Evolutionary conservation across 805 yeast genomes (phyloP).

Genomic region (Lachancea cidri): DNA sequence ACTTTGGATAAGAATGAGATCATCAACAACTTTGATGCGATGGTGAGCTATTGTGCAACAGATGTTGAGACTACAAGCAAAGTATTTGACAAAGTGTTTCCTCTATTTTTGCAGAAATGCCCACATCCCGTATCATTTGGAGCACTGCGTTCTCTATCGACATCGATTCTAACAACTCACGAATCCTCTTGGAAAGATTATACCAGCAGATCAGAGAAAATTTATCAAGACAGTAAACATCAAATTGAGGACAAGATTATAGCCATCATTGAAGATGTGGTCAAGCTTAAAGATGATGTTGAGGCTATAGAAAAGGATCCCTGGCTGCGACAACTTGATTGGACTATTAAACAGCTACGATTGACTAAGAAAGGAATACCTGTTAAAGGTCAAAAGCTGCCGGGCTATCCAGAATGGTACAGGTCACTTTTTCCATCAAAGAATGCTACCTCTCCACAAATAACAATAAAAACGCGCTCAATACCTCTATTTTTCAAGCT

Average conservation of each 20-base stretch:
- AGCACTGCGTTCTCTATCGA: constrained; percentile 69
- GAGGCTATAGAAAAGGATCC: constrained; percentile 58
- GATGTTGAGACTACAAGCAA: constrained; percentile 76
- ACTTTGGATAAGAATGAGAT: constrained; percentile 50
- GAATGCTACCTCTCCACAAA: constrained; percentile 39
- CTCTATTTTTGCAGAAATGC: constrained; percentile 57
- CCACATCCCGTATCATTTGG: constrained; percentile 96
- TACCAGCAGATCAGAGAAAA: constrained; percentile 58
- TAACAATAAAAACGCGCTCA: constrained; percentile 68
- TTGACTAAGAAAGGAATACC: constrained; percentile 66
- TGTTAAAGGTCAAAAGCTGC: constrained; percentile 67
- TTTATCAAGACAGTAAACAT: constrained; percentile 54
- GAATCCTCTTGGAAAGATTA: constrained; percentile 63
- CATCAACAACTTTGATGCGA: constrained; percentile 48
- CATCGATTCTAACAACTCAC: constrained; percentile 74
- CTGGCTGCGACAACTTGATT: constrained; percentile 86
- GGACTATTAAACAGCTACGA: constrained; percentile 63
- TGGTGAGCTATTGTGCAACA: constrained; percentile 76
- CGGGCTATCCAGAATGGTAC: constrained; percentile 96
- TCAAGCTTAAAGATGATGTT: constrained; percentile 39
- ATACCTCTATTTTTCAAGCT: constrained; percentile 73
- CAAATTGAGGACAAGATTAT: constrained; percentile 55
- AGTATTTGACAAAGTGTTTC: constrained; percentile 65
- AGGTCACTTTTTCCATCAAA: constrained; percentile 45
- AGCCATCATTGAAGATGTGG: constrained; percentile 55